Evolutionary conservation across 148 eudicot genomes (phyloP), one percentile per base, ranked within the genome.

Genomic region (Vaccinium macrocarpon): DNA sequence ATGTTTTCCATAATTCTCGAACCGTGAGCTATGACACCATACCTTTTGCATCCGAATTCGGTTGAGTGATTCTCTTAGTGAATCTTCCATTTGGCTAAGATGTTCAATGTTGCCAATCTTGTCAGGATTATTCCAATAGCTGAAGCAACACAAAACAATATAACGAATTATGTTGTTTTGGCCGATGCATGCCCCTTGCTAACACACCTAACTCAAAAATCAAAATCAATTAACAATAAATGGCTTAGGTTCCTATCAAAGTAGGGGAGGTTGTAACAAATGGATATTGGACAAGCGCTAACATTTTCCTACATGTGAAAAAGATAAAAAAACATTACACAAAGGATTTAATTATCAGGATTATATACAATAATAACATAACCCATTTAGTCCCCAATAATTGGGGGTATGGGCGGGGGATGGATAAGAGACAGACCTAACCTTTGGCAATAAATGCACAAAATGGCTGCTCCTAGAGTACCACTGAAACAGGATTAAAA

Each of bases 61-160:
- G 84, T 87, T 88, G 73, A 94, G 93, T 27, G 97, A 88, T 84
- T 94, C 94, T 84, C 88, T 86, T 35, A 96, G 81, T 25, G 98
- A 90, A 77, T 90, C 89, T 89, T 96, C 99, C 98, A 96, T 96
- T 89, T 91, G 97, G 72, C 84, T 90, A 49, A 96, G 93, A 82
- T 91, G 92, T 82, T 93, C 98, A 73, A 93, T 88, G 83, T 90
- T 93, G 86, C 94, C 93, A 32, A 92, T 89, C 86, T 91, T 92
- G 82, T 96, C 98, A 7, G 94, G 99, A 87, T 92, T 92, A 84
- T 85, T 91, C 99, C 99, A 96, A 84, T 85, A 93, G 86, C 99
- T 96, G 91, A 83, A 85, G 18, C 78, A 82, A 66, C 76, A 81
- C 29, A 71, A 53, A 49, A 84, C 38, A 72, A 23, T 32, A 32